These are phyloP conservation scores for Acer campestre DNA, from an alignment of 345 rosid species.

Conservation along the genomic window DNA sequence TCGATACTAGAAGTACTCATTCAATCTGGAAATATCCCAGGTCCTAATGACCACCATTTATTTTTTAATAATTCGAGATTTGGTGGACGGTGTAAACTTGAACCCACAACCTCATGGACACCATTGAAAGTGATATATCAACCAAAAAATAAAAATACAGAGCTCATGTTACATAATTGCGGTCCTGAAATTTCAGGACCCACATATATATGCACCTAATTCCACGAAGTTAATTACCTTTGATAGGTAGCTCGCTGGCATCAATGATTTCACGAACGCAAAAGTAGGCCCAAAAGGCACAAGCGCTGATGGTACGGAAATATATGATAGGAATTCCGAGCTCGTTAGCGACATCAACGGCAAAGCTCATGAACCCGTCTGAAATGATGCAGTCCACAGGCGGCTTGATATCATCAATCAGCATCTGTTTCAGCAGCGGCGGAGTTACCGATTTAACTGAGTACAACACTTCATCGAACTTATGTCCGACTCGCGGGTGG, in stretches of 20 bases:
- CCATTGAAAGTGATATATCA: too few relatives aligned
- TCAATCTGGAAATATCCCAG: too few relatives aligned
- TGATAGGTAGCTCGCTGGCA: constrained; percentile 46
- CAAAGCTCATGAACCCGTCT: constrained; percentile 39
- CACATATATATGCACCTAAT: too few relatives aligned
- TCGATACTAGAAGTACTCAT: too few relatives aligned
- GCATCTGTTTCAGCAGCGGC: constrained; percentile 23
- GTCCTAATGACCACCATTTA: too few relatives aligned
- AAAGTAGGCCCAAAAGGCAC: constrained; percentile 35
- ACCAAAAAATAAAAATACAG: too few relatives aligned
- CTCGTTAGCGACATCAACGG: constrained; percentile 34
- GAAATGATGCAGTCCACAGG: constrained; percentile 38
- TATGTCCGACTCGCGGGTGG: constrained; percentile 21
- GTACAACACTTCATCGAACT: constrained; percentile 22
- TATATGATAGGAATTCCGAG: constrained; percentile 30
- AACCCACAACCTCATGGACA: too few relatives aligned
- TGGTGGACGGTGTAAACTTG: too few relatives aligned
- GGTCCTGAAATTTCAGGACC: too few relatives aligned
- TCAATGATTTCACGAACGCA: constrained; percentile 34
- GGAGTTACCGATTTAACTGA: constrained; percentile 15
- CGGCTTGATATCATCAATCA: constrained; percentile 7
- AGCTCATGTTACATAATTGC: too few relatives aligned
- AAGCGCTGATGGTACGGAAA: constrained; percentile 42
- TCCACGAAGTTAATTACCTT: constrained; percentile 23
- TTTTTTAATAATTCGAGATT: too few relatives aligned